Conservation (phyloP, 2,329 filamentous ascomycete genomes). For the Hymenoscyphus salicellus region DNA sequence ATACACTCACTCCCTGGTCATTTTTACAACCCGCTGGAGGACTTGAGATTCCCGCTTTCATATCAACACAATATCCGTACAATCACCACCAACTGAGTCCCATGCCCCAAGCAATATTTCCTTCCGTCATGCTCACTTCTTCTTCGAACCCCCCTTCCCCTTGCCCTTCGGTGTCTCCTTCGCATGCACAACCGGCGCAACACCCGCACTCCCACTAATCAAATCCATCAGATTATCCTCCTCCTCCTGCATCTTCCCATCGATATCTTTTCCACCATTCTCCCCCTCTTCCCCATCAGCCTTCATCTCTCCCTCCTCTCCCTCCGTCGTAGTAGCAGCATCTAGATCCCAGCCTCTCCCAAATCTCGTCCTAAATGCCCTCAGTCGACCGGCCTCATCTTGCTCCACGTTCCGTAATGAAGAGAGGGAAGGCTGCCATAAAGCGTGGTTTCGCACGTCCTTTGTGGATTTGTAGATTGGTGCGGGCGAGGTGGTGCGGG, state of each 20-base stretch:
- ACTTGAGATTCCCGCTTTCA: background rate
- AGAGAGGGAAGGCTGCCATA: conserved; percentile 86
- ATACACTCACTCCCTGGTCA: background rate
- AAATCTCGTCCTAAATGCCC: conserved; percentile 80
- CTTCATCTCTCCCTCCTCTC: conserved; percentile 32
- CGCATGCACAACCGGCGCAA: conserved; percentile 32
- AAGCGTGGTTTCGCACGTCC: conserved; percentile 81
- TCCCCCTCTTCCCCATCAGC: conserved; percentile 9
- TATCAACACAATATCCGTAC: conserved; percentile 2
- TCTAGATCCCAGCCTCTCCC: conserved; percentile 76
- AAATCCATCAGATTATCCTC: conserved; percentile 57
- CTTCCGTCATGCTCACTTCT: background rate
- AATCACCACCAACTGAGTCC: background rate
- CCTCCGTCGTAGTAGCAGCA: conserved; percentile 31
- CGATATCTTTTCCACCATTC: conserved; percentile 12
- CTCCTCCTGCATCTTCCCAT: conserved; percentile 30
- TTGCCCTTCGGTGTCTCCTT: conserved; percentile 41
- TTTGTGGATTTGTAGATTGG: conserved; percentile 62
- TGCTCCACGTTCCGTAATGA: conserved; percentile 85
- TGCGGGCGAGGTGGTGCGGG: conserved; percentile 71
- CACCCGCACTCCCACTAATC: conserved; percentile 46
- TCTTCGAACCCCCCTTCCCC: conserved; percentile 17
- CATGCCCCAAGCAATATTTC: too few relatives aligned
- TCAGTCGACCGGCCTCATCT: conserved; percentile 88
- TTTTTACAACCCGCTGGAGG: background rate